Evolutionary conservation across 2,329 filamentous ascomycete genomes (phyloP), one percentile per base, ranked within the genome.

Genomic region (Fusarium luffae): DNA sequence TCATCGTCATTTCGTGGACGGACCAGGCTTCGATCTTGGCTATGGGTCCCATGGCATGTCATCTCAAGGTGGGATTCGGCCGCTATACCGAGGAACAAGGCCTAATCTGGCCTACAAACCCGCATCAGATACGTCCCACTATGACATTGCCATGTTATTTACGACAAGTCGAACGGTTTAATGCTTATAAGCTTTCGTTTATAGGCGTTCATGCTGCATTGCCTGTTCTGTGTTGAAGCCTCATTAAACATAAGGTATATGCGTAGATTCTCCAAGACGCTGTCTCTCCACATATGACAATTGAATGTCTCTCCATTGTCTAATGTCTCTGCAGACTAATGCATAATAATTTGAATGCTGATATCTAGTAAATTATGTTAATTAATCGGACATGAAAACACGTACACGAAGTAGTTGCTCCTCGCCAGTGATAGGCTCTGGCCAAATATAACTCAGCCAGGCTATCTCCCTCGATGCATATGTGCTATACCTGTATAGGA

Each of bases 1-100:
- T 68, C 59, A 60, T 68, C 68, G 63, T 70, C 67, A 70, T 68
- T 68, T 70, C 55, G 54, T 70, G 54, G 63, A 42, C 23, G 23
- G 49, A 18, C 52, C 50, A 42, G 52, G 55, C 32, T 58, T 60
- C 21, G 23, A 44, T 40, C 54, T 54, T 51, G 40, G 23, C 46
- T 43, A 48, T 49, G 42, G 63, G 32, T 19, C 48, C 54, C 48
- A 48, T 63, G 48, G 48, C 34, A 61, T 61, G 54, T 63, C 42
- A 66, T 50, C 66, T 56, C 41, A 28, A 56, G 25, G 49, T 67
- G 48, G 59, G 67, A 70, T 70, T 57, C 63, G 67, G 67, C 34
- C 58, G 23, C 46, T 37, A 63, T 68, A 54, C 63, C 63, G 63
- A 66, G 30, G 23, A 42, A 41, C 55, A 60, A 43, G 37, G 30